Percentiles rank a stretch among this genome's conserved stretches.
These are phyloP conservation scores for Phialemoniopsis sp. DNA, from an alignment of 2,329 filamentous ascomycete genomes.

Conservation along the genomic window DNA sequence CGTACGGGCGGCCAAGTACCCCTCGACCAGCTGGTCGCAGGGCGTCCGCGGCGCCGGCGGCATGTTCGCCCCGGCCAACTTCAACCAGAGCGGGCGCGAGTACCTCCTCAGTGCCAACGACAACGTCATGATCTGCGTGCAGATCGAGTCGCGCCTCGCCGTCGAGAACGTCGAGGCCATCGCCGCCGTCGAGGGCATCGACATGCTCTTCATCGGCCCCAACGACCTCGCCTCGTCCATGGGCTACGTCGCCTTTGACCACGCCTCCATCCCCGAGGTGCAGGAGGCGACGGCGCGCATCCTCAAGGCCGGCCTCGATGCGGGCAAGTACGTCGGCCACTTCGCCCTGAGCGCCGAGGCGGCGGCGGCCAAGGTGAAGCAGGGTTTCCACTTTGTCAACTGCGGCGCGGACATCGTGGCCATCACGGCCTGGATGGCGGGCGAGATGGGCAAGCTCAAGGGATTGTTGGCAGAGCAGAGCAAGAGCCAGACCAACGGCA, in stretches of 20 bases:
- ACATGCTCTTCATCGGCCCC: conserved; percentile 16
- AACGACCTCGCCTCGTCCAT: conserved; percentile 18
- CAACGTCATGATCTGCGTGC: conserved; percentile 16
- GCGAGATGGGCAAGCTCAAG: conserved; percentile 22
- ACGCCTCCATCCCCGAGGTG: conserved; percentile 21
- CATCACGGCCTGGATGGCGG: conserved; percentile 25
- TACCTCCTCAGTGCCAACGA: conserved; percentile 17
- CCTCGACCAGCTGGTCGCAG: conserved; percentile 12
- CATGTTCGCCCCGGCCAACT: conserved; percentile 19
- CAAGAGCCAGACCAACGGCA: not conserved
- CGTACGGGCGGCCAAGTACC: conserved; percentile 18
- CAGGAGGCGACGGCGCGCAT: conserved; percentile 19
- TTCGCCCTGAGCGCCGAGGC: conserved; percentile 23
- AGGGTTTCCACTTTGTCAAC: conserved; percentile 30
- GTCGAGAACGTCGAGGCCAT: conserved; percentile 13
- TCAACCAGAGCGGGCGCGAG: conserved; percentile 19
- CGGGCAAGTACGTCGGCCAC: conserved; percentile 26
- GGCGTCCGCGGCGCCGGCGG: conserved; percentile 21
- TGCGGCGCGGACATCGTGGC: conserved; percentile 30
- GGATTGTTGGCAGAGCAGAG: conserved; percentile 6
- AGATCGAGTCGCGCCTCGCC: conserved; percentile 11
- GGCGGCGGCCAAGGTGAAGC: conserved; percentile 16
- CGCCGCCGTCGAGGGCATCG: conserved; percentile 8
- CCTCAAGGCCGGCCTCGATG: conserved; percentile 18
- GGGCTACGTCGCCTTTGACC: conserved; percentile 24